phyloP scores from a whole-genome alignment of 257 asterid species.

The Solanum clarkiae region DNA sequence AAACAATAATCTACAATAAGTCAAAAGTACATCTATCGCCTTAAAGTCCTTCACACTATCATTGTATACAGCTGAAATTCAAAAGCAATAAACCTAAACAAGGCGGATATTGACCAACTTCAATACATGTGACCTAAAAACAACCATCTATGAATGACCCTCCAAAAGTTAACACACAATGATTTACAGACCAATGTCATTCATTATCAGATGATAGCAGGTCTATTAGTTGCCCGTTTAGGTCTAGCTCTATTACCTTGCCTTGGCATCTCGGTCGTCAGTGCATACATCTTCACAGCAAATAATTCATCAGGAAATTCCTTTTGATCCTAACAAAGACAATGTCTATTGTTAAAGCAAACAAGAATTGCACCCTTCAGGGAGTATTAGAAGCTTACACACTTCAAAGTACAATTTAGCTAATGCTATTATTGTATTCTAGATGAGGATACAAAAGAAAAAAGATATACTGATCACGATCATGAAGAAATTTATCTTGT shows the following conservation, averaged over 20 bases:
- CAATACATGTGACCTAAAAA: background rate
- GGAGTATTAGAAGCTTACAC: background rate
- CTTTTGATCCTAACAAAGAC: slow-evolving; percentile 51
- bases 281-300: slow-evolving; percentile 85
- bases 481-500: background rate
- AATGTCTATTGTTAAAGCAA: background rate
- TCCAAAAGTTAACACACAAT: background rate
- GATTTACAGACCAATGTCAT: background rate
- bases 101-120: background rate
- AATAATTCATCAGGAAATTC: slow-evolving; percentile 71
- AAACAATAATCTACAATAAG: background rate
- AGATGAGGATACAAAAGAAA: background rate
- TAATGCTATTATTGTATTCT: background rate
- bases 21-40: background rate
- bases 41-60: background rate
- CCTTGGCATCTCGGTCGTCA: slow-evolving; percentile 58
- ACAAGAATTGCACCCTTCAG: background rate
- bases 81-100: background rate
- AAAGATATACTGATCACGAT: background rate
- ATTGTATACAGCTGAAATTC: background rate
- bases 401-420: background rate
- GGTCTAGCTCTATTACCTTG: slow-evolving; percentile 22
- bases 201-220: slow-evolving; percentile 52
- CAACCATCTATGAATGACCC: background rate
- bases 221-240: slow-evolving; percentile 38